Percentiles rank a stretch among this genome's conserved stretches.
Evolutionary conservation across 345 rosid species (phyloP).

Genomic region (Carallia pectinifolia): DNA sequence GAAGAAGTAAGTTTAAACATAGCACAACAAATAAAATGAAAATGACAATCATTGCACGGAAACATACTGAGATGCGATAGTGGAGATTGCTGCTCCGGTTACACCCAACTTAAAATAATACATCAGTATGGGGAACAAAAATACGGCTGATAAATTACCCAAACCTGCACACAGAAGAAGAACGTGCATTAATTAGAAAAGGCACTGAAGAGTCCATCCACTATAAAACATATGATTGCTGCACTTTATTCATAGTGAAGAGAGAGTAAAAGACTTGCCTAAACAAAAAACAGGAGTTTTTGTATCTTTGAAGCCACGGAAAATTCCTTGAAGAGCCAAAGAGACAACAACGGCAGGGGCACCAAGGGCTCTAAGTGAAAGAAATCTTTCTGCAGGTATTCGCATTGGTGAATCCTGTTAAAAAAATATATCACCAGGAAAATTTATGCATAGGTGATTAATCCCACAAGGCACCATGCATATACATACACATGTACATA

Average conservation of each 20-base stretch:
- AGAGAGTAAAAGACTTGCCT: conserved; percentile 46
- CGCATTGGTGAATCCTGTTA: conserved; percentile 77
- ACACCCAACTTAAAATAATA: conserved; percentile 73
- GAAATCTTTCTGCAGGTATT: conserved; percentile 64
- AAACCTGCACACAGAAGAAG: conserved; percentile 50
- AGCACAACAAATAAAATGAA: conserved; percentile 9
- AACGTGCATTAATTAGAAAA: conserved; percentile 6
- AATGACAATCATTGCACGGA: conserved; percentile 15
- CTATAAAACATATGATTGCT: neutral
- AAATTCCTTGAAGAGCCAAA: conserved; percentile 95
- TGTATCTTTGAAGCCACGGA: conserved; percentile 93
- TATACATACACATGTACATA: neutral
- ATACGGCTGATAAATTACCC: conserved; percentile 67
- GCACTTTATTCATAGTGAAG: neutral
- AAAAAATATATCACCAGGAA: conserved; percentile 12
- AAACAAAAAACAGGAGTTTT: conserved; percentile 82
- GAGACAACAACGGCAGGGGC: conserved; percentile 91
- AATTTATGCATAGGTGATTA: neutral
- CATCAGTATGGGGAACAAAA: conserved; percentile 74
- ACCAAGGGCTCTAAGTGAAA: conserved; percentile 80
- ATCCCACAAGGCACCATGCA: neutral
- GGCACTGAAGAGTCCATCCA: neutral
- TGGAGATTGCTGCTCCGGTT: conserved; percentile 85
- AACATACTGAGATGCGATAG: conserved; percentile 86
- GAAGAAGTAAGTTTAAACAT: neutral